Conservation (phyloP, 768 basidiomycete species). For the Coprinellus micaceus region DNA sequence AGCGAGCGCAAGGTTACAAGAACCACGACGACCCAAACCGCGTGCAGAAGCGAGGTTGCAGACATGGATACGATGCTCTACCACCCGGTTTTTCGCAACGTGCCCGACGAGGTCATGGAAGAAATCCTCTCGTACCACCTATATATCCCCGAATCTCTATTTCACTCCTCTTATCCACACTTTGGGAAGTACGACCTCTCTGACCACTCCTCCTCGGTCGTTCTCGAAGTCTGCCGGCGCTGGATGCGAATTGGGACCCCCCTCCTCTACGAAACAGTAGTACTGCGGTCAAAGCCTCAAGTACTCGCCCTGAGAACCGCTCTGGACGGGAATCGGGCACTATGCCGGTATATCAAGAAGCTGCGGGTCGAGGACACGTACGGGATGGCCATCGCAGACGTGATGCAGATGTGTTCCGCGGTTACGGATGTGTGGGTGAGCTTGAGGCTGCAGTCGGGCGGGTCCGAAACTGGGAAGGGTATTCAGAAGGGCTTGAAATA, state of each 20-base stretch:
- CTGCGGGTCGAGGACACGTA: conserved; percentile 23
- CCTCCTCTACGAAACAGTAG: conserved; percentile 22
- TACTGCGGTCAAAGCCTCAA: conserved; percentile 23
- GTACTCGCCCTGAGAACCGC: conserved; percentile 19
- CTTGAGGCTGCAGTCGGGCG: background rate
- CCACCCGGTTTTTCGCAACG: background rate
- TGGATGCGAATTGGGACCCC: conserved; percentile 27
- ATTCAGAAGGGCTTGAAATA: background rate
- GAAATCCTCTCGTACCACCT: conserved; percentile 19
- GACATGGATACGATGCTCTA: background rate
- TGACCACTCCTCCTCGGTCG: conserved; percentile 13
- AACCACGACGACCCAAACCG: no score
- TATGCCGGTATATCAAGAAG: conserved; percentile 20
- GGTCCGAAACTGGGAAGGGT: background rate
- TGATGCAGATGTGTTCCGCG: background rate
- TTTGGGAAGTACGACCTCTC: conserved; percentile 11
- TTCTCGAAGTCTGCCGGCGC: conserved; percentile 21
- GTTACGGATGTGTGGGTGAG: background rate
- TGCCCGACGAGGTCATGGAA: conserved; percentile 22
- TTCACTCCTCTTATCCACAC: conserved; percentile 12
- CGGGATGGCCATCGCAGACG: background rate
- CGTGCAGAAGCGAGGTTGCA: background rate
- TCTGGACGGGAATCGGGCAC: conserved; percentile 9
- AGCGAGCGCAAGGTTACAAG: no score
- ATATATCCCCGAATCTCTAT: conserved; percentile 17